Evolutionary conservation across 305 asterid genomes (phyloP).

Genomic region (Rubia peregrina): DNA sequence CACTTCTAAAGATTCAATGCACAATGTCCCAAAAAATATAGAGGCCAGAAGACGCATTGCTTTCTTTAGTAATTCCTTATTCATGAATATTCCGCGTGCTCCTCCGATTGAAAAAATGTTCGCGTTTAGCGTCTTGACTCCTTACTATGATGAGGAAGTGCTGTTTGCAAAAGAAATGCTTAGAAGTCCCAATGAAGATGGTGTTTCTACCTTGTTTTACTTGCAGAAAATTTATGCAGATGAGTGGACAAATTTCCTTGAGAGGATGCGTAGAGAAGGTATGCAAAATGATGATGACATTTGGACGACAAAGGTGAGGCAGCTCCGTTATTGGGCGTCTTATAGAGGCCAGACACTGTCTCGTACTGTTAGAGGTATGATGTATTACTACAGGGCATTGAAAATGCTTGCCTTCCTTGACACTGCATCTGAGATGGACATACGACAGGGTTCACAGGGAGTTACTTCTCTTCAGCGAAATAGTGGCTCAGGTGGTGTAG

Average conservation of each 20-base stretch:
- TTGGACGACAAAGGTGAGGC: slow-evolving; percentile 57
- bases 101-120: slow-evolving; percentile 88
- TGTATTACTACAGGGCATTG: slow-evolving; percentile 90
- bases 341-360: slow-evolving; percentile 92
- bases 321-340: slow-evolving; percentile 90
- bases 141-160: slow-evolving; percentile 92
- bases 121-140: slow-evolving; percentile 96
- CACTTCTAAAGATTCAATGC: slow-evolving; percentile 77
- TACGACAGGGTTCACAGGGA: slow-evolving; percentile 62
- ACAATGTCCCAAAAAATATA: slow-evolving; percentile 58
- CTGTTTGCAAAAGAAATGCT: slow-evolving; percentile 71
- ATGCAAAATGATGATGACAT: slow-evolving; percentile 57
- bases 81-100: slow-evolving; percentile 96
- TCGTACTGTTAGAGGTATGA: slow-evolving; percentile 95
- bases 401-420: slow-evolving; percentile 92
- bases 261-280: slow-evolving; percentile 84
- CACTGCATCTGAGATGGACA: slow-evolving; percentile 79
- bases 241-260: slow-evolving; percentile 86
- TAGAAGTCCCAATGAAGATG: slow-evolving; percentile 83
- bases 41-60: slow-evolving; percentile 80
- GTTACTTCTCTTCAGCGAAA: slow-evolving; percentile 32
- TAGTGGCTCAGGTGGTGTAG: slow-evolving; percentile 28
- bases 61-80: slow-evolving; percentile 85
- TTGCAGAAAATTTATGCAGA: slow-evolving; percentile 82
- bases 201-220: slow-evolving; percentile 75